Base-by-base conservation (phyloP, 768 basidiomycete species). In the Boletus vermiculosoides region DNA sequence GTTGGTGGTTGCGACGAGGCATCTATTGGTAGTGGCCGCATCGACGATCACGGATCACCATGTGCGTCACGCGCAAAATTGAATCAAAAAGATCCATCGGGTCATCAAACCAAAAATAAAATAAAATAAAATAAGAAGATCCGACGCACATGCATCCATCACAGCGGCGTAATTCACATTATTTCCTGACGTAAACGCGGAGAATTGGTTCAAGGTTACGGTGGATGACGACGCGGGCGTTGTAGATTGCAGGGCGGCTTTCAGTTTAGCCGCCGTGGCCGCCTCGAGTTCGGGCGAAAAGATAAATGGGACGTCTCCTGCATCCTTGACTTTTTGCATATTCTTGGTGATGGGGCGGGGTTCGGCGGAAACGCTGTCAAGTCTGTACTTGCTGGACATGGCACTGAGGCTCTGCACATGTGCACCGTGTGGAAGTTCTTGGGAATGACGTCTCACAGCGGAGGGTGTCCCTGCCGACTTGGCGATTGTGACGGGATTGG, bases 251-350 rank as follows among this genome's bases (percentile, higher is more conserved):
- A 71, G 33, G 1, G 49, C 69, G 0, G 67, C 69, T 22, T 71
- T 58, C 12, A 71, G 52, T 13, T 61, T 71, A 22, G 70, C 70
- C 5, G 70, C 65, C 3, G 70, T 66, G 0, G 54, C 70, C 16
- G 68, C 70, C 54, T 70, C 70, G 7, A 68, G 59, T n/a, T 71
- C 71, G 2, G 68, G 53, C 2, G 68, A 72, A 25, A 72, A 70
- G 3, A 71, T 68, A n/a, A 71, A 71, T 0, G 70, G 70, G 11
- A 66, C 65, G 37, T 71, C 70, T 0, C 70, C 70, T 0, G 71
- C 70, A 28, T 71, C 70, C 56, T 68, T 71, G 56, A 63, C 62
- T 16, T 45, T 71, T 48, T 61, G 62, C 8, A 37, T 44, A 6
- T 42, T 59, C 63, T 61, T 68, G 45, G 51, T 13, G 5, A 7